Conservation (phyloP, 805 yeast species). For the Nakazawaea siamensis region DNA sequence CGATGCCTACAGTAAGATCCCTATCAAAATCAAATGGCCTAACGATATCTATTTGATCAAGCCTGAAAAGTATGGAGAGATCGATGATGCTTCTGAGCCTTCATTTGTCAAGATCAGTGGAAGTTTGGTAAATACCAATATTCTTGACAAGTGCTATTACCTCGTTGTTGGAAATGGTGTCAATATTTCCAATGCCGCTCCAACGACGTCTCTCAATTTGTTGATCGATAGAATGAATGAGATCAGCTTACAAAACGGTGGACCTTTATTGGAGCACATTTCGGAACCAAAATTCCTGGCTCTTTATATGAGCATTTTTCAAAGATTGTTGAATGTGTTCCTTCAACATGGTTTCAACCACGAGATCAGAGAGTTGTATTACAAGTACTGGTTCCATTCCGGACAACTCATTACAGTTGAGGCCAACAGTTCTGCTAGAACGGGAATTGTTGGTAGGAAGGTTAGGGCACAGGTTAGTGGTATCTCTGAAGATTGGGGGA, state of each 20-base stretch:
- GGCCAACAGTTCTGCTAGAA: slow-evolving; percentile 33
- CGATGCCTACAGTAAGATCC: slow-evolving; percentile 54
- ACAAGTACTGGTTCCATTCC: slow-evolving; percentile 79
- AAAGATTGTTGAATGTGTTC: slow-evolving; percentile 53
- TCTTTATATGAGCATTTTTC: slow-evolving; percentile 54
- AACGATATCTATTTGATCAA: slow-evolving; percentile 77
- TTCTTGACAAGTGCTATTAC: slow-evolving; percentile 48
- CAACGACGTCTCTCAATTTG: slow-evolving; percentile 80
- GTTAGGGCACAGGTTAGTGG: slow-evolving; percentile 65
- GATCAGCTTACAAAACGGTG: slow-evolving; percentile 33
- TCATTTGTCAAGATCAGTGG: slow-evolving; percentile 78
- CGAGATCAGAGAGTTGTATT: slow-evolving; percentile 59
- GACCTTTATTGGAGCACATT: slow-evolving; percentile 17
- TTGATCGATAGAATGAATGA: slow-evolving; percentile 57
- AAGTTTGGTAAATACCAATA: slow-evolving; percentile 71
- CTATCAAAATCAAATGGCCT: slow-evolving; percentile 91
- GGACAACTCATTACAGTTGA: slow-evolving; percentile 66
- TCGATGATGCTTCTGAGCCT: slow-evolving; percentile 38
- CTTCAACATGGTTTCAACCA: slow-evolving; percentile 56
- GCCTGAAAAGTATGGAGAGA: slow-evolving; percentile 44
- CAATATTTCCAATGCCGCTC: slow-evolving; percentile 77
- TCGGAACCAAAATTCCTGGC: slow-evolving; percentile 53
- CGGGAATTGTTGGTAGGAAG: slow-evolving; percentile 15
- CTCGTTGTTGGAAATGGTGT: slow-evolving; percentile 83
- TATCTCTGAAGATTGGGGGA: slow-evolving; percentile 77